Evolutionary conservation across 441 rosid genomes (phyloP), one percentile per base, ranked within the genome.

Genomic region (Melastoma candidum): DNA sequence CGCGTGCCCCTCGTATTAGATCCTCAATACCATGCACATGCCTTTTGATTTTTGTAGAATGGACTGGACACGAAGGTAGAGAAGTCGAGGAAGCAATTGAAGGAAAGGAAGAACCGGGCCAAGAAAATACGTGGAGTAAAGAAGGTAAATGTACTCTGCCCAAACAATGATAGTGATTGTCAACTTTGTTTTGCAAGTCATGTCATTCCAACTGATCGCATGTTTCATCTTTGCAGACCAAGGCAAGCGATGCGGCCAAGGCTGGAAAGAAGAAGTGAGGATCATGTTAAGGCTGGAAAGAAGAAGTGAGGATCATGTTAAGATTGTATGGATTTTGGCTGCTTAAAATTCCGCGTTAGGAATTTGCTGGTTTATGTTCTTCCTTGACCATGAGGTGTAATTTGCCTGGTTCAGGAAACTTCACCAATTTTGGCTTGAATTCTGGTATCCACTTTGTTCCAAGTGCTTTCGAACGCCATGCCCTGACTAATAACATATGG

Each of bases 51-150:
- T 4, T 54, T 43, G 56, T 74, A 88, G 97, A 88, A 88, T 66
- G 97, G 97, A 47, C 83, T 88, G 51, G 95, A 74, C 47, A 85
- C 85, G 4, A 88, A 88, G 82, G 71, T 83, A 0, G 95, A 83
- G 69, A 85, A 72, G 68, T 88, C 97, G 1, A 85, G 97, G 76
- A 88, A 88, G 64, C 97, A 85, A 51, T 7, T 88, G 73, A 85
- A 88, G 78, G 95, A 88, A 41, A 77, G 97, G 61, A 88, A 89
- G 84, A 89, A 85, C 74, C 63, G 97, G 9, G 71, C 95, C 2
- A 89, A 83, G 85, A 89, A 85, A 73, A 68, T 87, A 57, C 90
- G 92, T 1, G 96, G 96, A 49, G 87, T 87, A 29, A 87, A 87
- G 81, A 85, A 87, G 56, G 56, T 52, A 51, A 0, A 45, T 32